Conservation (phyloP, 176 grass and related monocot species). For the Oropetium thomaeum region DNA sequence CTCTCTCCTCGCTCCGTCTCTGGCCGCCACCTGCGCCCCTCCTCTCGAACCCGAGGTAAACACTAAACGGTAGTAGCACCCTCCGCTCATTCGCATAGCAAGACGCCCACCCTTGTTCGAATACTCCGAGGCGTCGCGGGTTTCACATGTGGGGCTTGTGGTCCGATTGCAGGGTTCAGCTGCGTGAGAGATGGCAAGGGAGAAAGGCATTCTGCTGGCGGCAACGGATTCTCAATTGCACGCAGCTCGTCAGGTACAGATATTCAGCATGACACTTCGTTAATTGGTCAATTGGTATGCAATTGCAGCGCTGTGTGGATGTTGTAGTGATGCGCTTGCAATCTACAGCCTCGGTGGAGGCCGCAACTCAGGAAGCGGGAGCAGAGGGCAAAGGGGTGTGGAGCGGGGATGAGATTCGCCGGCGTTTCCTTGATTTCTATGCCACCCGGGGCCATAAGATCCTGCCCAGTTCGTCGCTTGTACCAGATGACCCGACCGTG, state of each 20-base stretch:
- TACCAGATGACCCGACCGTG: conserved; percentile 88
- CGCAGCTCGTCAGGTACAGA: conserved; percentile 51
- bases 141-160: background rate
- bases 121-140: background rate
- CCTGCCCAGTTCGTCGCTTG: conserved; percentile 83
- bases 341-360: conserved; percentile 41
- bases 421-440: conserved; percentile 81
- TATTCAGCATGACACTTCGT: background rate
- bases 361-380: conserved; percentile 32
- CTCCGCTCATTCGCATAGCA: background rate
- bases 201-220: conserved; percentile 1
- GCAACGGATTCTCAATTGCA: background rate
- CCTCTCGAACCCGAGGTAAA: conserved; percentile 19
- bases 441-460: conserved; percentile 80
- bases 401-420: conserved; percentile 70
- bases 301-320: background rate
- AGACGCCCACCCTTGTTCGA: background rate
- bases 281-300: background rate
- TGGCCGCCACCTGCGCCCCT: background rate
- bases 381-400: conserved; percentile 21
- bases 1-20: background rate
- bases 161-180: conserved; percentile 13
- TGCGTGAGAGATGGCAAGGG: conserved; percentile 6
- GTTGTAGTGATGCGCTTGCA: background rate
- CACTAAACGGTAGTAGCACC: too few relatives aligned